Evolutionary conservation across 306 rosid species (phyloP), one percentile per base, ranked within the genome.

Genomic region (Adenanthera pavonina): DNA sequence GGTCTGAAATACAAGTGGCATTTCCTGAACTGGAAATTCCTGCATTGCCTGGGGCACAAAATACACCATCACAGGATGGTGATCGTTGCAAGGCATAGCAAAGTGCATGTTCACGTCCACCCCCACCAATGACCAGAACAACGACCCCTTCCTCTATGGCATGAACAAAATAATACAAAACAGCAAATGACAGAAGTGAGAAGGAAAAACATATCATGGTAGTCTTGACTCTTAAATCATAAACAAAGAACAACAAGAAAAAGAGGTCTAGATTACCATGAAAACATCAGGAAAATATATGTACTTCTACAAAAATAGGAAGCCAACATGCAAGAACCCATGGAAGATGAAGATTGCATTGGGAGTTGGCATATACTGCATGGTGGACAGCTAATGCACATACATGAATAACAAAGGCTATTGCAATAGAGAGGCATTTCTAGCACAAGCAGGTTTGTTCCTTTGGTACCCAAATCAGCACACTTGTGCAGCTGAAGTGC

Each of bases 61-160:
- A 88, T 40, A 94, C 87, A 3, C 80, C 78, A 70, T 89, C 93
- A 51, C 97, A 91, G 47, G 92, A 83, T 46, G 94, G 92, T 53
- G 98, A 91, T 34, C 94, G 89, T 81, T 85, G 91, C 90, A 94
- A 75, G 17, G 97, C 98, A 85, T 91, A 85, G 86, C 98, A 94
- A 52, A 94, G 98, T 7, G 97, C 97, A 10, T 92, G 97, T 44
- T 95, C 98, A 59, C 97, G 91, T 12, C 98, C 97, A 7, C 98
- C 98, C 83, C 97, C 98, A 36, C 98, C 98, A 83, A 95, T 89
- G 62, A 95, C 97, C 88, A 95, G 81, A 65, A 88, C 92, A 76
- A 54, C 69, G 80, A 91, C 90, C 79, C 79, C 78, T 64, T 89
- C 90, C 67, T 68, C 92, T 69, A 11, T 44, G 74, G 33, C 74